Conservation (phyloP, 352 stramenopile species). For the Phytophthora quininea region DNA sequence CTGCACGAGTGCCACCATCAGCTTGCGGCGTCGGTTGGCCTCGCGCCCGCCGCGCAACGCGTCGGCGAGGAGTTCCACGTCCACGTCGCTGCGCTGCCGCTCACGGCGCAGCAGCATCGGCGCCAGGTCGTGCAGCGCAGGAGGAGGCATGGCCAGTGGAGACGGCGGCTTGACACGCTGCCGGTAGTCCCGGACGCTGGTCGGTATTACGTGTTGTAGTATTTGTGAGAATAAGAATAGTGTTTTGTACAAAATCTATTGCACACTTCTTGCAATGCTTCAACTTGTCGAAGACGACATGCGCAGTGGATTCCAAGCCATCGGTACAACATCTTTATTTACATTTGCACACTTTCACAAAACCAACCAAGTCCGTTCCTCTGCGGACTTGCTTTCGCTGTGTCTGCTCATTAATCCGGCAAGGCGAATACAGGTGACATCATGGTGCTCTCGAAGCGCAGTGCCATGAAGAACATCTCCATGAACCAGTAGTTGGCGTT, state of each 20-base stretch:
- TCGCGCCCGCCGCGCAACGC: slow-evolving; percentile 29
- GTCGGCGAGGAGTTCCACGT: slow-evolving; percentile 25
- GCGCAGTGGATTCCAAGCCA: too few species aligned
- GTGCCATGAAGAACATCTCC: slow-evolving; percentile 68
- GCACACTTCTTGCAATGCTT: too few species aligned
- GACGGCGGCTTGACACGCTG: too few species aligned
- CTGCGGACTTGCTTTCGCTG: slow-evolving; percentile 6
- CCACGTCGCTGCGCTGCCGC: slow-evolving; percentile 23
- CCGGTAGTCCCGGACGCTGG: too few species aligned
- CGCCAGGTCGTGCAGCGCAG: slow-evolving; percentile 18
- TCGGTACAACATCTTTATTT: neutral
- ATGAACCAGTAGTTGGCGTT: slow-evolving; percentile 57
- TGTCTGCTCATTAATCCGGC: slow-evolving; percentile 4
- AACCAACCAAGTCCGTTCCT: neutral
- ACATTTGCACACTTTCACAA: neutral
- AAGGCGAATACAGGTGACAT: slow-evolving; percentile 53
- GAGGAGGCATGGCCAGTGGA: too few species aligned
- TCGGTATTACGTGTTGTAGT: too few species aligned
- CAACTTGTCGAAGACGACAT: too few species aligned
- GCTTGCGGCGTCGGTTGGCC: slow-evolving; percentile 31
- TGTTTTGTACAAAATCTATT: too few species aligned
- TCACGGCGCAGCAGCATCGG: slow-evolving; percentile 25
- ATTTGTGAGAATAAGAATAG: too few species aligned
- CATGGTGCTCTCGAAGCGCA: slow-evolving; percentile 69
- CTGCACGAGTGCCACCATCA: slow-evolving; percentile 29